phyloP scores from a whole-genome alignment of 208 protist species.

The Trichomonas gallinae region DNA sequence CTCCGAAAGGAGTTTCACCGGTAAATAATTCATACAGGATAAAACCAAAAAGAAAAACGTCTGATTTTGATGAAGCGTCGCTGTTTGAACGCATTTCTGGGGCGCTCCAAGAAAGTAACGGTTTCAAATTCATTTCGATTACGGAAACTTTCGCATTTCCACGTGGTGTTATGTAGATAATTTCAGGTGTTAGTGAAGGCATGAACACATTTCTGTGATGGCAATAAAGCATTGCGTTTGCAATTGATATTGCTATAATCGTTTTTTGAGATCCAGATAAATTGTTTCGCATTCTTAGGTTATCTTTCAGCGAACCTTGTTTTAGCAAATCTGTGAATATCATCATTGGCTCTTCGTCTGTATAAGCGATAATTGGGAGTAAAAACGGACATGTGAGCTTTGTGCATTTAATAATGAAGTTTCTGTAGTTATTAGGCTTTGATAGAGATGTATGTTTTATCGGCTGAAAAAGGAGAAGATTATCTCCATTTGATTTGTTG shows the following conservation, averaged over 20 bases:
- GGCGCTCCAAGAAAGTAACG: neutral
- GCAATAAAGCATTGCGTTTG: neutral
- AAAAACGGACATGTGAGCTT: neutral
- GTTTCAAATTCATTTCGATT: neutral
- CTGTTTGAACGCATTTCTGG: neutral
- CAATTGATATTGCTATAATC: neutral
- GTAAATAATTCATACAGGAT: neutral
- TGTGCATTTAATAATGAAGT: neutral
- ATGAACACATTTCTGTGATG: neutral
- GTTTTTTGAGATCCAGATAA: neutral
- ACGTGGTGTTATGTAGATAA: neutral
- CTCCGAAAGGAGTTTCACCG: neutral
- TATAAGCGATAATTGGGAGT: neutral
- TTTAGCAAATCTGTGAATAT: neutral
- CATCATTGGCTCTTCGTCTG: neutral
- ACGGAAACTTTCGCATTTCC: neutral
- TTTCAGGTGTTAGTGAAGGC: neutral
- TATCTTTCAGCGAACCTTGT: neutral
- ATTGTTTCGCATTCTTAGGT: neutral
- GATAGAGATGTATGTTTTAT: neutral
- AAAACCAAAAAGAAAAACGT: neutral
- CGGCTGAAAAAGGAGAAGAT: neutral
- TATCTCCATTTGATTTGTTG: neutral
- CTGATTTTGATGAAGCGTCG: neutral
- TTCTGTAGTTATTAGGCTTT: neutral